These are phyloP conservation scores for Sugiyamaella paludigena DNA, from an alignment of 1,139 yeast genomes.

Conservation along the genomic window DNA sequence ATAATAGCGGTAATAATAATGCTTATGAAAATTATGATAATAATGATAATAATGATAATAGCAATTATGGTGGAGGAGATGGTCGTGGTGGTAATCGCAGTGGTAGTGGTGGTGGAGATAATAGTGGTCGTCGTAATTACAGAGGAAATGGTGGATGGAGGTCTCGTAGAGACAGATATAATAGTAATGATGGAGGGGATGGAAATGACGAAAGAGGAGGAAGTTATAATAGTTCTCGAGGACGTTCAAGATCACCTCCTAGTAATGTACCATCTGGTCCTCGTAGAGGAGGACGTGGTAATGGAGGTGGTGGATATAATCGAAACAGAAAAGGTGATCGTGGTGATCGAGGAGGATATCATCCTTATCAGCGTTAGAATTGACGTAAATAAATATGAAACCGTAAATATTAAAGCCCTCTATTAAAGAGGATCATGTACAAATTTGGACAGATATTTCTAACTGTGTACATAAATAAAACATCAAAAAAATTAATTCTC, in stretches of 20 bases:
- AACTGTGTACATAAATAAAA: no score
- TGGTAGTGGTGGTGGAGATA: conserved; percentile 26
- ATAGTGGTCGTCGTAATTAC: conserved; percentile 26
- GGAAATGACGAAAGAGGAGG: conserved; percentile 3
- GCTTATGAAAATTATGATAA: conserved; percentile 17
- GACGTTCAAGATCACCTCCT: conserved; percentile 5
- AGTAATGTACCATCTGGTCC: conserved; percentile 6
- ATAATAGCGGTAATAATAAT: conserved; percentile 25
- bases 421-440: not conserved
- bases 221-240: not conserved
- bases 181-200: no score
- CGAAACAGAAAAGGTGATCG: conserved; percentile 18
- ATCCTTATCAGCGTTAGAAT: conserved; percentile 26
- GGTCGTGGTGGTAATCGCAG: conserved; percentile 18
- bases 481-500: no score
- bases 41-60: conserved; percentile 16
- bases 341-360: conserved; percentile 17
- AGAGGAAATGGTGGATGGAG: conserved; percentile 23
- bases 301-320: conserved; percentile 21
- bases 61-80: conserved; percentile 20
- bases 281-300: conserved; percentile 12
- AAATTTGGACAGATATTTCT: no score
- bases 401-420: not conserved
- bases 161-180: conserved; percentile 20
- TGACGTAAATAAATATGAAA: no score